A percentile compares a stretch with the other conserved stretches of the same genome.
Evolutionary conservation across 257 asterid species (phyloP).

Genomic region (Craterostigma plantagineum): DNA sequence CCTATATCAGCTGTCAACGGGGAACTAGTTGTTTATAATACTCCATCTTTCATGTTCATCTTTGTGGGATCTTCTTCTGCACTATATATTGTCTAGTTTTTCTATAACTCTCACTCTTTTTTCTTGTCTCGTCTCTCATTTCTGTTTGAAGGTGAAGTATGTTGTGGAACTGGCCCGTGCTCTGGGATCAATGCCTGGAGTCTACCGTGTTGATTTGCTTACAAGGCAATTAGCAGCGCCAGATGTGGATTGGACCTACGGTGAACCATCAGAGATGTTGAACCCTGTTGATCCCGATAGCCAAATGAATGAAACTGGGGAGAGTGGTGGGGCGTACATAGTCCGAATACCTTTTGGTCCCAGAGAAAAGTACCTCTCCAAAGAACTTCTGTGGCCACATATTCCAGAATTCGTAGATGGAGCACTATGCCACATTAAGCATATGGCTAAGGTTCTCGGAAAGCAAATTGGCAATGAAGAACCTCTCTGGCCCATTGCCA

Average conservation of each 20-base stretch:
- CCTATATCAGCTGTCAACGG: neutral
- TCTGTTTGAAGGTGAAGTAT: constrained; percentile 39
- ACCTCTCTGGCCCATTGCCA: constrained; percentile 66
- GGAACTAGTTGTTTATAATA: neutral
- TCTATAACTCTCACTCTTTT: too few relatives aligned
- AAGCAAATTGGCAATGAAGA: constrained; percentile 43
- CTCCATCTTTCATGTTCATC: neutral
- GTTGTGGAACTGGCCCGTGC: constrained; percentile 79
- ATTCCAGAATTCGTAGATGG: constrained; percentile 71
- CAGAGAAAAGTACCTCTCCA: constrained; percentile 50
- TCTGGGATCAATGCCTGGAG: constrained; percentile 64
- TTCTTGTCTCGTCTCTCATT: neutral
- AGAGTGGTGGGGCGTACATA: constrained; percentile 67
- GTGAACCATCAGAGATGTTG: constrained; percentile 68
- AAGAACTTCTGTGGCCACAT: constrained; percentile 65
- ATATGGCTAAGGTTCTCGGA: constrained; percentile 64
- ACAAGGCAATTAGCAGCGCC: constrained; percentile 52
- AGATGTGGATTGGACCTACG: constrained; percentile 59
- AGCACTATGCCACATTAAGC: constrained; percentile 43
- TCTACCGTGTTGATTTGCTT: constrained; percentile 62
- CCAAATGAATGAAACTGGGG: constrained; percentile 37
- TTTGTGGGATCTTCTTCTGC: neutral
- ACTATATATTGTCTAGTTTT: too few relatives aligned
- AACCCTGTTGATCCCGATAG: constrained; percentile 32
- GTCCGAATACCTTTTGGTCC: constrained; percentile 70